Conservation (phyloP, 2,329 filamentous ascomycete genomes). For the Capronia coronata region DNA sequence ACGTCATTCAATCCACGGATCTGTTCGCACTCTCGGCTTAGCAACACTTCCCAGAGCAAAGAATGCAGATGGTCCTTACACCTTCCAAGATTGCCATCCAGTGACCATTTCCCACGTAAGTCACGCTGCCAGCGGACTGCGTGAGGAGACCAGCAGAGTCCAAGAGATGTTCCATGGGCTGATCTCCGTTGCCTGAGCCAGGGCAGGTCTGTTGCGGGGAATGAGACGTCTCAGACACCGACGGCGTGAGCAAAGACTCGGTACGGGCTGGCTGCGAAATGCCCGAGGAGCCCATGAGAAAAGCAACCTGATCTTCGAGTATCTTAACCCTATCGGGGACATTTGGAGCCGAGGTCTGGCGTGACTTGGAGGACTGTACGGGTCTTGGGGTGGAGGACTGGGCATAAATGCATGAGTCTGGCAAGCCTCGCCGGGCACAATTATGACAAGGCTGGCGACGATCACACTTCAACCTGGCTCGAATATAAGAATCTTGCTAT, state of each 20-base stretch:
- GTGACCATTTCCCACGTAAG: background rate
- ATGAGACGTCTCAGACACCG: background rate
- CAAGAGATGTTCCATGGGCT: background rate
- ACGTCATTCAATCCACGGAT: constrained; percentile 11
- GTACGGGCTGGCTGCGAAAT: background rate
- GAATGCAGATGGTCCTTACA: constrained; percentile 1
- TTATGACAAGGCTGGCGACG: constrained; percentile 37
- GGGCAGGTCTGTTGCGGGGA: background rate
- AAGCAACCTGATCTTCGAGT: constrained; percentile 21
- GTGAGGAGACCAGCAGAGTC: background rate
- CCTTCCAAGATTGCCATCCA: background rate
- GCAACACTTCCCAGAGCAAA: background rate
- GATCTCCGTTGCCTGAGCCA: background rate
- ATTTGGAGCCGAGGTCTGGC: background rate
- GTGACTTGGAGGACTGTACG: background rate
- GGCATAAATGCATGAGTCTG: constrained; percentile 76
- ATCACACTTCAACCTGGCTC: constrained; percentile 39
- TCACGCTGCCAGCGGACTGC: constrained; percentile 2
- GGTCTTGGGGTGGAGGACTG: background rate
- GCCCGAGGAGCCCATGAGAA: constrained; percentile 12
- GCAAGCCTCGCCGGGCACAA: constrained; percentile 67
- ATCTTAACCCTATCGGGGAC: constrained; percentile 21
- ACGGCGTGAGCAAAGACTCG: background rate
- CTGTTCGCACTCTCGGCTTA: background rate
- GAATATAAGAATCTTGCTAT: constrained; percentile 1